Base-by-base conservation (phyloP, 371 early-diverging fungal genomes). In the Basidiobolus meristosporus region DNA sequence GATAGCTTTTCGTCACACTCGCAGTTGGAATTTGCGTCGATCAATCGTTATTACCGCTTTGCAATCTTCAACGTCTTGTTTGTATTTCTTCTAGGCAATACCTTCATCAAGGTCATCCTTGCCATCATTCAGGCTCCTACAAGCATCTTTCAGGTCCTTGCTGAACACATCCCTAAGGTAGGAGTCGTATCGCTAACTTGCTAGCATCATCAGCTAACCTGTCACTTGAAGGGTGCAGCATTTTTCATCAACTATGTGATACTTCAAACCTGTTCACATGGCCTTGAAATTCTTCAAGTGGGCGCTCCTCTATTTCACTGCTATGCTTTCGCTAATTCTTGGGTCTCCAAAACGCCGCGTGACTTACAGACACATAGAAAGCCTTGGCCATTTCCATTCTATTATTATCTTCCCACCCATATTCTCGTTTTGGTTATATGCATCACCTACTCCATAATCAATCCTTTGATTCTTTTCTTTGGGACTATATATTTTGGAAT, bases 21-120 rank as follows among this genome's bases (percentile, higher is more conserved):
- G 9, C 26, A 26, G 9, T 5, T 26, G 26, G 26, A 26, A 26
- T 26, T 26, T 26, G 26, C 26, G 26, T 26, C 26, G 5, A 26
- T 74, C 29, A 57, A 65, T 31, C 83, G 85, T 50, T 82, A 87
- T 56, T 90, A 82, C 53, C 76, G 78, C 40, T 91, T 89, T 46
- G 68, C 77, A 38, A 53, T 91, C 20, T 76, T 82, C 61, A 95
- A 90, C 55, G 77, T 91, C 6, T 53, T 95, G 30, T 57, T 95
- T 38, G 71, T 89, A 9, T 81, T 85, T 53, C 77, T 81, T 4
- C 60, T 88, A 7, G 79, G 82, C 3, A 68, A 72, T 26, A 80
- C 87, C 0, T 52, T 87, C 39, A 77, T 79, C 56, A 64, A 77
- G 33, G 60, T 78, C 11, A 42, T 86, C 33, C 59, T 68, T 28